A percentile compares a stretch with the other conserved stretches of the same genome.
phyloP scores from a whole-genome alignment of 2,329 filamentous ascomycete species.

The Phyllosticta citrichinensis region DNA sequence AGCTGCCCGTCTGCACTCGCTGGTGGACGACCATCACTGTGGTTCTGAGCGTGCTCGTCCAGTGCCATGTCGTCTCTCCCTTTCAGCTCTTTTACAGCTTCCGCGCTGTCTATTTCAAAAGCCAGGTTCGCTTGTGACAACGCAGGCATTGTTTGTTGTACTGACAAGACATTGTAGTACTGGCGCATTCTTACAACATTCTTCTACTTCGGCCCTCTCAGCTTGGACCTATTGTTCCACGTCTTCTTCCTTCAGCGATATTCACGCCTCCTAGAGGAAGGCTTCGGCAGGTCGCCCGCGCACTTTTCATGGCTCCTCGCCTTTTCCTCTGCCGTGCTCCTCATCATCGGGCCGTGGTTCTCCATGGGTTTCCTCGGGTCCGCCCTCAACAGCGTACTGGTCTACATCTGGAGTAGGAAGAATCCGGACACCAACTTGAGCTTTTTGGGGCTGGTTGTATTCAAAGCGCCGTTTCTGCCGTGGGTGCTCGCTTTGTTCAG shows the following conservation, averaged over 20 bases:
- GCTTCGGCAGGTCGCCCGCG: conserved; percentile 80
- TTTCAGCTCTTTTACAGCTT: conserved; percentile 98
- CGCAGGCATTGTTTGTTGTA: background rate
- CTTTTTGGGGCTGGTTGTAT: conserved; percentile 76
- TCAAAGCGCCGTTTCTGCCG: conserved; percentile 87
- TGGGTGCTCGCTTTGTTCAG: conserved; percentile 95
- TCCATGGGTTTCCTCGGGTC: conserved; percentile 93
- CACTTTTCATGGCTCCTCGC: conserved; percentile 92
- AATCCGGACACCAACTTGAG: conserved; percentile 88
- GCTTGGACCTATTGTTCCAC: conserved; percentile 89
- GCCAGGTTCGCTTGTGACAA: conserved; percentile 54
- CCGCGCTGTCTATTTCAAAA: conserved; percentile 79
- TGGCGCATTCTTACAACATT: conserved; percentile 96
- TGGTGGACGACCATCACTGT: conserved; percentile 96
- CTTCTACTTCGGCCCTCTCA: conserved; percentile 92
- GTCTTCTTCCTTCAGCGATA: conserved; percentile 98
- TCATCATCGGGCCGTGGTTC: conserved; percentile 74
- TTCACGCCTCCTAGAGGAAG: conserved; percentile 88
- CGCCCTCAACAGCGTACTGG: conserved; percentile 80
- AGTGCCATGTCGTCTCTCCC: conserved; percentile 84
- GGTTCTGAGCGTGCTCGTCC: conserved; percentile 76
- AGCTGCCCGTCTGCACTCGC: conserved; percentile 91
- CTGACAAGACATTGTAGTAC: conserved; percentile 48
- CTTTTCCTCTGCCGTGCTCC: conserved; percentile 70
- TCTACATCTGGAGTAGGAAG: conserved; percentile 95